Evolutionary conservation across 1,284 basidiomycete genomes (phyloP), one percentile per base, ranked within the genome.

Genomic region (Ceratobasidium sp.): DNA sequence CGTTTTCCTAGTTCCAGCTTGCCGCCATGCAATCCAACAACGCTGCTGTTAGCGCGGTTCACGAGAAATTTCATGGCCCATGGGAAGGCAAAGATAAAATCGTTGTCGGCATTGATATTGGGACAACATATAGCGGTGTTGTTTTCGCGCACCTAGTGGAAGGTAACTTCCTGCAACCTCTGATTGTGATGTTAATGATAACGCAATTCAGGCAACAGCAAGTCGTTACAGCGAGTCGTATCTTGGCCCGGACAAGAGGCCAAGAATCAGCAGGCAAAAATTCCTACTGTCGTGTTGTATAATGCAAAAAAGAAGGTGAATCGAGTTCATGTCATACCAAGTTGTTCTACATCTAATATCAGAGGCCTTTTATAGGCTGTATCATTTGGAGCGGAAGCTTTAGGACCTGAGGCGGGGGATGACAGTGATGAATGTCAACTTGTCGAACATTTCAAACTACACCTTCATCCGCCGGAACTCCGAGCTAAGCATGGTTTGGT

Each of bases 171-270:
- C 20, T 11, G 33, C 35, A 11, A n/a, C 4, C 8, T 6, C 2
- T 7, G 6, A 20, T 20, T 11, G 4, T 35, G 8, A 13, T 10
- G 10, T 6, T 33, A 3, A 31, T 6, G 3, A 33, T 31, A 11
- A 58, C 15, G 8, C 10, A 47, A 11, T 0, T 4, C 13, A 65
- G 63, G 63, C 28, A 23, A n/a, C 1, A 31, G 53, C n/a, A 49
- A 51, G n/a, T 17, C 47, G 1, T n/a, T 53, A 49, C 23, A 65
- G 1, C 63, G 49, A 11, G 71, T 77, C 11, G 15, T 11, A 23
- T 17, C 33, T n/a, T 77, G 77, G 77, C 77, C 77, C 11, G 73
- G 63, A 15, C 77, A 76, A 68, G 56, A 69, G 13, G 26, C 35
- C 6, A 17, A 68, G 1, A n/a, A 20, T 10, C 47, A 47, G 26